Conservation (phyloP, 2,329 filamentous ascomycete genomes). For the Lojkania enalia region DNA sequence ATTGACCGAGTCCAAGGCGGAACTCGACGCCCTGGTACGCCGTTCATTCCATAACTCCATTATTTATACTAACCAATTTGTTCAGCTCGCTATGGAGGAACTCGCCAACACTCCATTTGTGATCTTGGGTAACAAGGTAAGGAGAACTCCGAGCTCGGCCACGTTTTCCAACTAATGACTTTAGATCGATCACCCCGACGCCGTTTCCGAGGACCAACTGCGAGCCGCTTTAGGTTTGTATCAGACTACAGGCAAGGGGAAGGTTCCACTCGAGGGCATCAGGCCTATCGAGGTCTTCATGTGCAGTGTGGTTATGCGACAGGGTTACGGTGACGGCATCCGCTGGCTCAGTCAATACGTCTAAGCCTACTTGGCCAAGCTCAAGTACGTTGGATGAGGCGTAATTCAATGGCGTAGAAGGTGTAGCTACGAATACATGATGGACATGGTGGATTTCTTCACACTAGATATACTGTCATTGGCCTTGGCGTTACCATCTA, state of each 20-base stretch:
- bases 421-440: no score
- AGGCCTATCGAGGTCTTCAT: slow-evolving; percentile 84
- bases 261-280: slow-evolving; percentile 43
- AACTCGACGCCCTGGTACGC: slow-evolving; percentile 77
- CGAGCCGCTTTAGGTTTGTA: slow-evolving; percentile 90
- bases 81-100: slow-evolving; percentile 85
- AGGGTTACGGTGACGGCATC: slow-evolving; percentile 60
- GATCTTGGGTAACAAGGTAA: slow-evolving; percentile 85
- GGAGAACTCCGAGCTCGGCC: not conserved
- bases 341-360: slow-evolving; percentile 49
- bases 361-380: slow-evolving; percentile 17
- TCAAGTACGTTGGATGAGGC: no score
- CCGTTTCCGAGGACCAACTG: slow-evolving; percentile 93
- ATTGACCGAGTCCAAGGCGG: slow-evolving; percentile 90
- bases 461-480: slow-evolving; percentile 3
- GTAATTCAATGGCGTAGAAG: no score
- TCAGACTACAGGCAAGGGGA: slow-evolving; percentile 58
- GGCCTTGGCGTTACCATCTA: slow-evolving; percentile 16
- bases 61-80: not conserved
- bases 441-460: no score
- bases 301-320: slow-evolving; percentile 98
- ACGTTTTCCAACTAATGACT: not conserved
- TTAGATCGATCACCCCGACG: slow-evolving; percentile 93
- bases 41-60: not conserved
- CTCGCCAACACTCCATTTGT: slow-evolving; percentile 94